These are phyloP conservation scores for Cicer yamashitae DNA, from an alignment of 306 rosid species.

Conservation along the genomic window DNA sequence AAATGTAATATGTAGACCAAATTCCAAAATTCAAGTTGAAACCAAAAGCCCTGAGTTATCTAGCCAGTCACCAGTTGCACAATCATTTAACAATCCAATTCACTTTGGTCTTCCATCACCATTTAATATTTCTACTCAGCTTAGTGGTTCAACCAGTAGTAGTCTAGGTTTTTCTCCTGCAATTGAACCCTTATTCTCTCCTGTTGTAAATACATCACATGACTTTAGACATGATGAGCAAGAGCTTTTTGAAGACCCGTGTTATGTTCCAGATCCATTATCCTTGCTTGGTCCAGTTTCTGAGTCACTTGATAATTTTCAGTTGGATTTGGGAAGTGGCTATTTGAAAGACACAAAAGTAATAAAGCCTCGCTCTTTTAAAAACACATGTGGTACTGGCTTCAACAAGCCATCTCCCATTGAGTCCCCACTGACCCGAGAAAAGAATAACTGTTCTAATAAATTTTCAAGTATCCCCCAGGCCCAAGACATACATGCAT, in stretches of 20 bases:
- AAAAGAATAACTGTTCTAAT: conserved; percentile 69
- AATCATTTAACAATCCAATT: conserved; percentile 82
- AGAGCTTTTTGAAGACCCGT: conserved; percentile 95
- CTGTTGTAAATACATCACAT: conserved; percentile 59
- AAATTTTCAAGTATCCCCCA: conserved; percentile 55
- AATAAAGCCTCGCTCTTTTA: conserved; percentile 60
- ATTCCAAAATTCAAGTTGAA: conserved; percentile 65
- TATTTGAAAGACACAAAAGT: conserved; percentile 61
- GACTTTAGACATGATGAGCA: conserved; percentile 75
- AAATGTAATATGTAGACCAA: conserved; percentile 84
- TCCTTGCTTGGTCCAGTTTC: conserved; percentile 95
- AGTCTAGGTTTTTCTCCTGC: conserved; percentile 89
- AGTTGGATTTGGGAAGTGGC: conserved; percentile 72
- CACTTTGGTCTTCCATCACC: conserved; percentile 92
- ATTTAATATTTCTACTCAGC: conserved; percentile 63
- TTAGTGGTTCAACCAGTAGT: conserved; percentile 58
- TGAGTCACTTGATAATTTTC: conserved; percentile 93
- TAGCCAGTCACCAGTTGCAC: conserved; percentile 64
- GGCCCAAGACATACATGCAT: conserved; percentile 58
- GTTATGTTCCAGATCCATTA: conserved; percentile 86
- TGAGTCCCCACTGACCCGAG: conserved; percentile 89
- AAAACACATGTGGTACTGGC: conserved; percentile 61
- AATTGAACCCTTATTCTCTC: conserved; percentile 72
- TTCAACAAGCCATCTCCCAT: conserved; percentile 88
- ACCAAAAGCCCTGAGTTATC: conserved; percentile 57